These are phyloP conservation scores for Monilinia fructicola DNA, from an alignment of 2,329 filamentous ascomycete species.

Conservation along the genomic window DNA sequence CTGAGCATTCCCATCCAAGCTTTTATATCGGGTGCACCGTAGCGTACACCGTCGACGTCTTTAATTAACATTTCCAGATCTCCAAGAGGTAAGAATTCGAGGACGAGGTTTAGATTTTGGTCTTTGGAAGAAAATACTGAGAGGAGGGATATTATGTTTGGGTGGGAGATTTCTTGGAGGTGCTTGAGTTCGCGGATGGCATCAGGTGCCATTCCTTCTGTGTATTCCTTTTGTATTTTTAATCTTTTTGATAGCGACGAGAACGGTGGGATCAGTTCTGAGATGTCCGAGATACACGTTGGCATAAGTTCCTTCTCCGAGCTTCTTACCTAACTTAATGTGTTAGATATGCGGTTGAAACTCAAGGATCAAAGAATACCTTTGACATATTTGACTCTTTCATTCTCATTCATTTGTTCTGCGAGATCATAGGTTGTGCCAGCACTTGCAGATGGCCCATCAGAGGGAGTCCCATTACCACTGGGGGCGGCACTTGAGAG, in stretches of 20 bases:
- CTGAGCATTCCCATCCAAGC: conserved; percentile 98
- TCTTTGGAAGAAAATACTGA: conserved; percentile 95
- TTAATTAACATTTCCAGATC: conserved; percentile 94
- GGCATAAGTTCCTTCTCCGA: conserved; percentile 96
- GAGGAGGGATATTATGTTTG: conserved; percentile 90
- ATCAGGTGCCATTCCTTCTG: conserved; percentile 89
- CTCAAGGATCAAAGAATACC: conserved; percentile 44
- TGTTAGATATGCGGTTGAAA: conserved; percentile 9
- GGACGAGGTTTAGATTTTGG: conserved; percentile 92
- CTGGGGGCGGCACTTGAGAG: conserved; percentile 18
- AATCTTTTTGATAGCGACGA: conserved; percentile 93
- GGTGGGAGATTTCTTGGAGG: conserved; percentile 88
- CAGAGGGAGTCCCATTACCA: conserved; percentile 29
- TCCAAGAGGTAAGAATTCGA: conserved; percentile 90
- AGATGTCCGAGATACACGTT: conserved; percentile 90
- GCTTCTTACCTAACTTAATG: conserved; percentile 66
- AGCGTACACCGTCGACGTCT: conserved; percentile 74
- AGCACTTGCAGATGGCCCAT: conserved; percentile 26
- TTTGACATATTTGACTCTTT: conserved; percentile 87
- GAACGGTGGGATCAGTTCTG: conserved; percentile 65
- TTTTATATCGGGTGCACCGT: conserved; percentile 89
- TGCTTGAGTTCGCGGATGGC: conserved; percentile 95
- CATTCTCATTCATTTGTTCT: conserved; percentile 79
- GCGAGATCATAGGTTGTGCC: conserved; percentile 55
- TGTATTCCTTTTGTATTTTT: conserved; percentile 81